These are phyloP conservation scores for Vanrija sp. DNA, from an alignment of 1,284 basidiomycete species.

Conservation along the genomic window DNA sequence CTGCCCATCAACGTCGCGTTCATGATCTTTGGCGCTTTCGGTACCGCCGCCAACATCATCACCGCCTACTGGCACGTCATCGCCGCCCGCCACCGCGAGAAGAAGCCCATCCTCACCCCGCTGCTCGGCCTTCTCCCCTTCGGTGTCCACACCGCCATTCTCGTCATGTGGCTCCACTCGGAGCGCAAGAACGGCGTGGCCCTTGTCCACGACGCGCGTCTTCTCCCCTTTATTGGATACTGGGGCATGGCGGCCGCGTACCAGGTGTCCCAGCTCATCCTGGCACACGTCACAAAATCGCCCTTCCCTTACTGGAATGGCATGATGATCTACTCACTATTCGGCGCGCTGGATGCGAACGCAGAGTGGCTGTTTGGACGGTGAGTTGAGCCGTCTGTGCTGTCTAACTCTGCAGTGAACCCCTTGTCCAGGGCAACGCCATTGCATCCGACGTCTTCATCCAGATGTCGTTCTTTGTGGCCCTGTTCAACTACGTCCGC, in stretches of 20 bases:
- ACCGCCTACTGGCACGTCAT: conserved; percentile 76
- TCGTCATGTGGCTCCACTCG: conserved; percentile 71
- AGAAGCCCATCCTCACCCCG: conserved; percentile 56
- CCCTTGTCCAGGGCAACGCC: conserved; percentile 48
- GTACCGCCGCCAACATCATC: conserved; percentile 74
- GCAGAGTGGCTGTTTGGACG: conserved; percentile 62
- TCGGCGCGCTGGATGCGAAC: conserved; percentile 81
- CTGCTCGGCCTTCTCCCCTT: conserved; percentile 77
- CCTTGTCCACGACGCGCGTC: conserved; percentile 56
- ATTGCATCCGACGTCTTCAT: conserved; percentile 63
- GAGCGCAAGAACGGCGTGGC: conserved; percentile 56
- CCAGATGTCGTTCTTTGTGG: conserved; percentile 54
- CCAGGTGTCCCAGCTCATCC: conserved; percentile 81
- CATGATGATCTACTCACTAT: conserved; percentile 75
- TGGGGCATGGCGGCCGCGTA: conserved; percentile 74
- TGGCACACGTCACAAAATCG: conserved; percentile 83
- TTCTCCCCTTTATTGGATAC: conserved; percentile 81
- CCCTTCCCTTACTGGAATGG: conserved; percentile 84
- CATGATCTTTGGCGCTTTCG: conserved; percentile 75
- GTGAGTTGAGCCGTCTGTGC: conserved; percentile 50
- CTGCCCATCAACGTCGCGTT: conserved; percentile 80
- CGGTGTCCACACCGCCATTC: conserved; percentile 62
- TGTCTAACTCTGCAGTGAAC: conserved; percentile 20
- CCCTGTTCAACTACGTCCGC: conserved; percentile 67
- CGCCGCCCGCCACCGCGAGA: conserved; percentile 52